Evolutionary conservation across 164 flowering plant species (phyloP), one percentile per base, ranked within the genome.

Genomic region (Stephania cephalantha): DNA sequence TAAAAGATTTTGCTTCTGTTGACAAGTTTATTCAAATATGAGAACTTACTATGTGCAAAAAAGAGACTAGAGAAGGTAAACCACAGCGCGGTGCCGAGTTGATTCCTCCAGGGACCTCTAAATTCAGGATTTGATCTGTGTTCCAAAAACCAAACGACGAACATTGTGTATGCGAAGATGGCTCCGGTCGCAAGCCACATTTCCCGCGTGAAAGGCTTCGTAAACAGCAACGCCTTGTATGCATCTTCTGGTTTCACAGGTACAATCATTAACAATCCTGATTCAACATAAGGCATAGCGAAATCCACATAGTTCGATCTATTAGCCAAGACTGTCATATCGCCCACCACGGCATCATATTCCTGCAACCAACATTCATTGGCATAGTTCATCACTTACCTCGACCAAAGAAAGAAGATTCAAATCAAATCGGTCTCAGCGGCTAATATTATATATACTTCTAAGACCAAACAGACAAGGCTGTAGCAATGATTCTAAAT

Each of bases 41-140:
- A 48, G 68, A 35, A 78, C 92, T 88, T 83, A 88, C 92, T 86
- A 61, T 90, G 92, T 45, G 90, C 83, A 65, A 84, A 87, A 83
- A 87, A 87, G 48, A 87, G 79, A 17, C 90, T 85, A 29, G 88
- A 79, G 79, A 84, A 84, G 70, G 89, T 80, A 80, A 88, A 89
- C 88, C 87, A 89, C 65, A 88, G 77, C 7, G 86, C 71, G 1
- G 87, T 86, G 31, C 83, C 78, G 5, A 88, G 73, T 78, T 89
- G 91, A 35, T 75, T 64, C 42, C 79, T 77, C 85, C 77, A 72
- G 0, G 84, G 61, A 52, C 91, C 93, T 61, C 77, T 55, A 68
- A 87, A 89, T 5, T 80, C 83, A 5, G 81, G 83, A 75, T 87
- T 89, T 12, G 73, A n/a, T 46, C 70, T 75, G 6, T 78, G 87